These are phyloP conservation scores for Astragalus glycyphyllos DNA, from an alignment of 306 rosid species.

Conservation along the genomic window DNA sequence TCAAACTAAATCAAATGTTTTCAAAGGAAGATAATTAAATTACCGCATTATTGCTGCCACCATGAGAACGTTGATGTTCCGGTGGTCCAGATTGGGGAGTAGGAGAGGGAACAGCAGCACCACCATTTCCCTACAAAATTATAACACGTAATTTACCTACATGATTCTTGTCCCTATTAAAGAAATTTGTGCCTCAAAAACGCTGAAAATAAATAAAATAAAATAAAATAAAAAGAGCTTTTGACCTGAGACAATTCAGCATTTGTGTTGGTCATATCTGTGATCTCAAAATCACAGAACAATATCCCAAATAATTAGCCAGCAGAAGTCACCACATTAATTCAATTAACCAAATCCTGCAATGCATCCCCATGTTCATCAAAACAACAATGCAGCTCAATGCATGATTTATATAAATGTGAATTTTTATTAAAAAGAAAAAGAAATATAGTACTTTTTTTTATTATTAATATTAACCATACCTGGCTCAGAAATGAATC, in stretches of 20 bases:
- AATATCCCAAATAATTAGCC: conserved; percentile 44
- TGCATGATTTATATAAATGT: conserved; percentile 4
- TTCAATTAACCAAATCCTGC: conserved; percentile 45
- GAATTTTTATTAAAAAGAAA: background rate
- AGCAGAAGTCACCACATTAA: conserved; percentile 44
- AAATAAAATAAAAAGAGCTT: background rate
- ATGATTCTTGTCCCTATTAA: conserved; percentile 17
- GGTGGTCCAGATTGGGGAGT: conserved; percentile 53
- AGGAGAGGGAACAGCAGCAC: conserved; percentile 51
- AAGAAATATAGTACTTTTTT: background rate
- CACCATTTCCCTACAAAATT: conserved; percentile 62
- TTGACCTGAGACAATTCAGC: conserved; percentile 69
- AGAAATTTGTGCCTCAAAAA: background rate
- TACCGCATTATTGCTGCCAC: conserved; percentile 71
- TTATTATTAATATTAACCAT: conserved; percentile 8
- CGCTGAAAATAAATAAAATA: background rate
- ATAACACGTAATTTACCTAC: conserved; percentile 26
- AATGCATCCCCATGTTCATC: conserved; percentile 41
- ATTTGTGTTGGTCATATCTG: conserved; percentile 72
- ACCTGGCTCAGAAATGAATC: conserved; percentile 31
- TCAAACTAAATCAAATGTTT: conserved; percentile 13
- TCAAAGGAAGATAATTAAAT: conserved; percentile 33
- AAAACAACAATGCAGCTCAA: conserved; percentile 43
- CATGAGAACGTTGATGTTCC: conserved; percentile 48
- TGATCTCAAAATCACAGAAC: conserved; percentile 66